Evolutionary conservation across 2,329 filamentous ascomycete species (phyloP).

Genomic region (Aspergillus candidus): DNA sequence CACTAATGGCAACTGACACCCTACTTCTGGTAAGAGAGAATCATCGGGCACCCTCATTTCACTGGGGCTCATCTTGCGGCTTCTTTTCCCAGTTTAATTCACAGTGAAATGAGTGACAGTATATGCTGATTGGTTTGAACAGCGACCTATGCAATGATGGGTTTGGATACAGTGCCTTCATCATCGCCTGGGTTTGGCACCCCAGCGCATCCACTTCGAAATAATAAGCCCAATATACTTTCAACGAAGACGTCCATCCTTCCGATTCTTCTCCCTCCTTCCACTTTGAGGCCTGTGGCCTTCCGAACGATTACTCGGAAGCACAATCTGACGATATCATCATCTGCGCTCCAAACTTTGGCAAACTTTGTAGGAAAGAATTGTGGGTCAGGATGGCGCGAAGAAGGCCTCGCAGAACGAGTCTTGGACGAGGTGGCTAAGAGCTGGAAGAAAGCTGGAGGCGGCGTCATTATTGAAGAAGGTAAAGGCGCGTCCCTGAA

Average conservation of each 20-base stretch:
- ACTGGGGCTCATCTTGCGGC: too few species aligned
- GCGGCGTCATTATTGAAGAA: conserved; percentile 86
- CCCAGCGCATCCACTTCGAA: conserved; percentile 65
- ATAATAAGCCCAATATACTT: conserved; percentile 38
- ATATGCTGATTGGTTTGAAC: too few species aligned
- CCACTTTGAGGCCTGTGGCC: conserved; percentile 79
- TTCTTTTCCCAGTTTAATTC: too few species aligned
- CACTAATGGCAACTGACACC: too few species aligned
- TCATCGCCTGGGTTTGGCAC: conserved; percentile 89
- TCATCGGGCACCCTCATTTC: too few species aligned
- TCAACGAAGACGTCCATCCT: conserved; percentile 62
- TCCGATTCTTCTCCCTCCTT: conserved; percentile 80
- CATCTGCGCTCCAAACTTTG: conserved; percentile 75
- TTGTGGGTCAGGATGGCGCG: conserved; percentile 93
- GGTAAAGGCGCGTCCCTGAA: conserved; percentile 61
- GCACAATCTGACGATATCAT: conserved; percentile 86
- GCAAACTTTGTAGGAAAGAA: conserved; percentile 87
- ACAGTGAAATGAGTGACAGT: too few species aligned
- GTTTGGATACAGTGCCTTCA: conserved; percentile 63
- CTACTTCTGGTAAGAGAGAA: too few species aligned
- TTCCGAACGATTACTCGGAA: conserved; percentile 98
- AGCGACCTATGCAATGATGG: conserved; percentile 14
- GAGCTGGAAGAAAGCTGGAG: conserved; percentile 84
- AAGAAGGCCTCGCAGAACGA: conserved; percentile 86
- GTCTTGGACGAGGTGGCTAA: conserved; percentile 88